phyloP scores from a whole-genome alignment of 164 flowering plant genomes.

The Chimonanthus salicifolius region DNA sequence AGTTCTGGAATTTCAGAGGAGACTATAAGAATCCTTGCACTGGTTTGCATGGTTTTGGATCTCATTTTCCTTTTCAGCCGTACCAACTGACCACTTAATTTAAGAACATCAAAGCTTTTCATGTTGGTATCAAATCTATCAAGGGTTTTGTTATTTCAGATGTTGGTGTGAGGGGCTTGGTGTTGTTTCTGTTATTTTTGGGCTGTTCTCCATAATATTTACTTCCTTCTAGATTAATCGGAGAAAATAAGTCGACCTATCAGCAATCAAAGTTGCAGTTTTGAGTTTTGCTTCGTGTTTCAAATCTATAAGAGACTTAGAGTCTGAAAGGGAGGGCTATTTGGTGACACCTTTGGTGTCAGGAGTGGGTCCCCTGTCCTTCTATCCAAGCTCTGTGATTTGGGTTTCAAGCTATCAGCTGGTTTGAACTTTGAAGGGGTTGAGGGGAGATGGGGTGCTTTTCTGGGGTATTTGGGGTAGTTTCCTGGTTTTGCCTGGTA shows the following conservation, averaged over 20 bases:
- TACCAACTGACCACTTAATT: background rate
- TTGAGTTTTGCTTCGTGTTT: background rate
- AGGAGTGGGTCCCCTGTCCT: background rate
- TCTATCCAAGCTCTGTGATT: background rate
- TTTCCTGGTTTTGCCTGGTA: slow-evolving; percentile 15
- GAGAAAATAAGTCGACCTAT: background rate
- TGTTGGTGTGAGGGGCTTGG: background rate
- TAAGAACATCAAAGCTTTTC: background rate
- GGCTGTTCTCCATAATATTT: background rate
- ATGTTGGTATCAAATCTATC: background rate
- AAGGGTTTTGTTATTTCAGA: background rate
- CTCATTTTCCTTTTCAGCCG: background rate
- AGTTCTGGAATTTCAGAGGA: slow-evolving; percentile 6
- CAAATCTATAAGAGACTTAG: background rate
- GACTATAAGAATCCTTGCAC: background rate
- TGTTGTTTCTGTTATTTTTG: background rate
- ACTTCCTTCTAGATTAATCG: background rate
- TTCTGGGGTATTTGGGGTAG: slow-evolving; percentile 9
- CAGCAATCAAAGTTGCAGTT: background rate
- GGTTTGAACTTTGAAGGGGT: slow-evolving; percentile 3
- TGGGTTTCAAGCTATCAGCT: background rate
- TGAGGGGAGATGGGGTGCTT: slow-evolving; percentile 19
- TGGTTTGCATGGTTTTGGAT: background rate
- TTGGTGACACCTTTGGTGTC: background rate
- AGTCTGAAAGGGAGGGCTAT: background rate